Evolutionary conservation across 345 rosid genomes (phyloP), one percentile per base, ranked within the genome.

Genomic region (Balakata baccata): DNA sequence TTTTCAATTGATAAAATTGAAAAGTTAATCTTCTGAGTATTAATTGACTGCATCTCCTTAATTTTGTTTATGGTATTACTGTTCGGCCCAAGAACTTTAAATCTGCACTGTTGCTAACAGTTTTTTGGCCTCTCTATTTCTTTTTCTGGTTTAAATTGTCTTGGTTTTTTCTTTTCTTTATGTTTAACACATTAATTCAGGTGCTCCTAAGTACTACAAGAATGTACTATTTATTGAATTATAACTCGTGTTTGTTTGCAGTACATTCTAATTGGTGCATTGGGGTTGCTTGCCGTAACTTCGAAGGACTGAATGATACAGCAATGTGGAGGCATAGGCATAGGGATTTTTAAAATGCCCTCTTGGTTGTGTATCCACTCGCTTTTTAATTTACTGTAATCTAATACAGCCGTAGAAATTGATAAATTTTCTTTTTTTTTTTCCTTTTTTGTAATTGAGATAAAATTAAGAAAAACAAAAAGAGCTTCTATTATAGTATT

Each of bases 201-300:
- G 16, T 56, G 3, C 60, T 56, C n/a, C 60, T 56, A 58, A 58
- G 13, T 59, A 12, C 23, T n/a, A 64, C 22, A 6, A 6, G 50
- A 23, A 53, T n/a, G 14, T 7, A 17, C 6, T 20, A 46, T 56
- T 12, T 2, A 11, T 37, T 22, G 18, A 47, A 52, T 41, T 2
- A 20, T 39, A 0, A 64, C 23, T 47, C 8, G 11, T 46, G 25
- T 67, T 62, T 68, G 50, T 34, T 80, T 86, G 88, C 88, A 91
- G 92, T 91, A 93, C 78, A 86, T 93, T 72, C 91, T 93, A 56
- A 89, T 90, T 3, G 96, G 97, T 51, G 97, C 92, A 2, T 79
- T 93, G 81, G 97, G 97, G 58, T 85, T 93, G 75, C 90, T 93
- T 2, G 97, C 90, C 61, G 86, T 93, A 81, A 93, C 98, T 13